These are phyloP conservation scores for Uronychia setigera DNA, from an alignment of 73 alveolate species.

Conservation along the genomic window DNA sequence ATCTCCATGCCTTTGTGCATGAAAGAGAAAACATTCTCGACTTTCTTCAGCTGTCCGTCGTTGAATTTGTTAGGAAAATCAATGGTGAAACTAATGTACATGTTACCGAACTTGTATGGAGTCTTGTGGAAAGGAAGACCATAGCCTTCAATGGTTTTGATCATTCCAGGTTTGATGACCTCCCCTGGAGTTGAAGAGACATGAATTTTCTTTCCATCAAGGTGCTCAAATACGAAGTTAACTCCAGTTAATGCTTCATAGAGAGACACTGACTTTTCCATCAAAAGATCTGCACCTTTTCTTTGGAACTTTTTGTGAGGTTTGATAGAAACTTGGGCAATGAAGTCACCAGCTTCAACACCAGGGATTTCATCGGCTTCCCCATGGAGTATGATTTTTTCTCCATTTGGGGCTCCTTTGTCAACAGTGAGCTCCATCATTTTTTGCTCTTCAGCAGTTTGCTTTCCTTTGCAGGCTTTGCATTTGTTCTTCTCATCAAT, in stretches of 20 bases:
- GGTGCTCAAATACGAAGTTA: constrained; percentile 83
- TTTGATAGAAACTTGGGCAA: constrained; percentile 81
- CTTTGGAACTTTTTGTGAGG: constrained; percentile 91
- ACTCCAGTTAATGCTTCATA: constrained; percentile 97
- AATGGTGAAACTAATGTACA: constrained; percentile 82
- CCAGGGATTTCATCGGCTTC: constrained; percentile 99
- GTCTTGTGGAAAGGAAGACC: constrained; percentile 95
- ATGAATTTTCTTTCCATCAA: constrained; percentile 90
- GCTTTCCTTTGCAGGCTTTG: constrained; percentile 84
- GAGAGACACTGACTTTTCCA: constrained; percentile 84
- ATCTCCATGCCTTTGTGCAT: not conserved
- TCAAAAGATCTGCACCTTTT: constrained; percentile 94
- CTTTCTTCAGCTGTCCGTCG: constrained; percentile 59
- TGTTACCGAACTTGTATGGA: constrained; percentile 84
- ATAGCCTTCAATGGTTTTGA: constrained; percentile 83
- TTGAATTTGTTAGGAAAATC: constrained; percentile 80
- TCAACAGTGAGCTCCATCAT: constrained; percentile 86
- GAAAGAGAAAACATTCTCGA: not conserved
- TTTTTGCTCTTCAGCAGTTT: constrained; percentile 84
- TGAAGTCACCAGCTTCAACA: constrained; percentile 96
- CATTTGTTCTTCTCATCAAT: constrained; percentile 83
- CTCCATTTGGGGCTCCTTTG: constrained; percentile 98
- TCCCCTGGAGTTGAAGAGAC: constrained; percentile 91
- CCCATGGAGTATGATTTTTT: constrained; percentile 93
- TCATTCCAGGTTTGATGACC: constrained; percentile 90